Conservation (phyloP, 768 basidiomycete genomes). For the Collybia sp. region DNA sequence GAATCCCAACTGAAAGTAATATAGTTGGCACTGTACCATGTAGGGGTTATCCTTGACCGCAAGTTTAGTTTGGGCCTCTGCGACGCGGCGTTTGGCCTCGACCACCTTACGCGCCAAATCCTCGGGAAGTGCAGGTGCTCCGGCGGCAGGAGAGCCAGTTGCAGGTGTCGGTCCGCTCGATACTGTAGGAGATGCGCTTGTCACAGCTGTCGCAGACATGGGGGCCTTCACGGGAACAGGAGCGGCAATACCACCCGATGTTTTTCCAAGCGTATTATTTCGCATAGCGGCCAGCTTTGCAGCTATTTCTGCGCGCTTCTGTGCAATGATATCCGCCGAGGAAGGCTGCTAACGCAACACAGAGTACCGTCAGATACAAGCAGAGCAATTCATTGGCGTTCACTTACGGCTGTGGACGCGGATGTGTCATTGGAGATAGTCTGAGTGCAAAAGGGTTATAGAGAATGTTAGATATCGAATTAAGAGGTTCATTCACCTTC, state of each 20-base stretch:
- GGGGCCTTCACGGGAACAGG: conserved; percentile 35
- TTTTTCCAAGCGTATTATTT: conserved; percentile 27
- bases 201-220: conserved; percentile 22
- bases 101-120: conserved; percentile 71
- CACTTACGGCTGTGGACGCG: conserved; percentile 40
- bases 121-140: conserved; percentile 40
- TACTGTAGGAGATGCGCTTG: conserved; percentile 25
- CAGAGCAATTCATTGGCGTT: background rate
- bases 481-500: conserved; percentile 71
- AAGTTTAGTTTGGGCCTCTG: conserved; percentile 74
- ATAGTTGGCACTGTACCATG: conserved; percentile 49
- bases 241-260: conserved; percentile 28
- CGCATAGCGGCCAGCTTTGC: conserved; percentile 83
- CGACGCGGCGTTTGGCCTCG: conserved; percentile 82
- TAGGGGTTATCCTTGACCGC: conserved; percentile 83
- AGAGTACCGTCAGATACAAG: background rate
- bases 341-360: too few species aligned
- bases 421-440: conserved; percentile 42
- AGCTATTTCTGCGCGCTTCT: conserved; percentile 79
- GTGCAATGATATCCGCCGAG: conserved; percentile 64
- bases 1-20: background rate
- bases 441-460: conserved; percentile 66
- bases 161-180: conserved; percentile 42
- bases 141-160: conserved; percentile 24
- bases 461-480: conserved; percentile 51